Conservation (phyloP, 2,329 filamentous ascomycete species). For the Ophiostoma ips region DNA sequence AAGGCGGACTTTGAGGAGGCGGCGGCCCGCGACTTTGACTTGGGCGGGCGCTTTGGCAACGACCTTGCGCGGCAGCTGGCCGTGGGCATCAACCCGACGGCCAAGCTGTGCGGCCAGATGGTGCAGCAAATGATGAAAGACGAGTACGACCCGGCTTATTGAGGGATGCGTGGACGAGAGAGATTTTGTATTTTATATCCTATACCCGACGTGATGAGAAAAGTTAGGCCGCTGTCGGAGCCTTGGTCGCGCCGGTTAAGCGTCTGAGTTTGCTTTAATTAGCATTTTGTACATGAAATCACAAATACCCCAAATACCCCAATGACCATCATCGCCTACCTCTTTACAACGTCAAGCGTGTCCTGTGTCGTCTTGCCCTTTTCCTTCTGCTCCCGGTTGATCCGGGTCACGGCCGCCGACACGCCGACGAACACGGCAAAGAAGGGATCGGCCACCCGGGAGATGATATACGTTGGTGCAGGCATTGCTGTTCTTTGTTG, state of each 20-base stretch:
- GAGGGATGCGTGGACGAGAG: no score
- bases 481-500: slow-evolving; percentile 27
- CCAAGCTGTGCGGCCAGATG: slow-evolving; percentile 56
- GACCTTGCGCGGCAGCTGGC: slow-evolving; percentile 50
- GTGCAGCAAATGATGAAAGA: slow-evolving; percentile 56
- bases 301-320: neutral
- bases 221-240: neutral
- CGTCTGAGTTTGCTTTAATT: neutral
- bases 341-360: slow-evolving; percentile 33
- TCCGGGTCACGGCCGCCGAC: slow-evolving; percentile 39
- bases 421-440: slow-evolving; percentile 44
- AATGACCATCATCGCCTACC: slow-evolving; percentile 23
- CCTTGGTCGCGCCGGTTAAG: no score
- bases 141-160: slow-evolving; percentile 38
- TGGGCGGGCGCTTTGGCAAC: slow-evolving; percentile 51
- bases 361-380: slow-evolving; percentile 39
- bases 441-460: slow-evolving; percentile 42
- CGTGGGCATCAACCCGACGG: slow-evolving; percentile 52
- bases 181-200: neutral
- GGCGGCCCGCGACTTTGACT: slow-evolving; percentile 48
- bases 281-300: no score
- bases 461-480: slow-evolving; percentile 44
- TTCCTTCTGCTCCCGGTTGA: slow-evolving; percentile 46
- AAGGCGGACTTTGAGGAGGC: slow-evolving; percentile 46
- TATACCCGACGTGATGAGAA: no score